Base-by-base conservation (phyloP, 768 basidiomycete species). In the Sistotremastrum niveocremeum region DNA sequence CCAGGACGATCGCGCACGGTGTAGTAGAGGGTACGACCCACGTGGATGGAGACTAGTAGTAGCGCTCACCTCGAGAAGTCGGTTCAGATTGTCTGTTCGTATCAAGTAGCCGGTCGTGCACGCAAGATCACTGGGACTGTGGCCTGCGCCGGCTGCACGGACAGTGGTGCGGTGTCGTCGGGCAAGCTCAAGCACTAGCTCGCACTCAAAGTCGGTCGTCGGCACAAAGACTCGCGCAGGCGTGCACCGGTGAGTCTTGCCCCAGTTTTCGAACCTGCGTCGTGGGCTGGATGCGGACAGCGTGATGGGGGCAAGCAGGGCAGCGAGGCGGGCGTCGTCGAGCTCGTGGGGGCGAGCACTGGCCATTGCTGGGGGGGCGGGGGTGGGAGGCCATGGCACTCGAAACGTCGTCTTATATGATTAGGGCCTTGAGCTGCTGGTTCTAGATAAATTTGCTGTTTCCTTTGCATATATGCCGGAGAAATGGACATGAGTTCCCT, bases 81-180 rank as follows among this genome's bases (percentile, higher is more conserved):
- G 67, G 60, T 83, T 72, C 45, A 97, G 63, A 55, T 73, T 76
- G 38, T 77, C 77, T 49, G 85, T 85, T 45, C 83, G 72, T 47
- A 98, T 64, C 79, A 97, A 84, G 65, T 76, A 91, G 7, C 79
- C 87, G 44, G 67, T 73, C 0, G 91, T 95, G 64, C 90, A 97
- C 0, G 88, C 85, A 42, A 98, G 70, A 65, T 99, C 94, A 57
- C 81, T 85, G 28, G 94, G 94, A 48, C 84, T 86, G 65, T 97
- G 93, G 2, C 93, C 94, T 10, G 88, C 79, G 8, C 90, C 95
- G 8, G 80, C 83, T 1, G 86, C 84, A 46, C 90, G 77, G 34
- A 98, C 69, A 20, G 73, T 68, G 57, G 74, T 77, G 10, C 72
- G 65, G 57, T 90, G 77, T 38, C 83, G 68, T 11, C 79, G 69